Evolutionary conservation across 1,284 basidiomycete species (phyloP), one percentile per base, ranked within the genome.

Genomic region (Peniophora sp.): DNA sequence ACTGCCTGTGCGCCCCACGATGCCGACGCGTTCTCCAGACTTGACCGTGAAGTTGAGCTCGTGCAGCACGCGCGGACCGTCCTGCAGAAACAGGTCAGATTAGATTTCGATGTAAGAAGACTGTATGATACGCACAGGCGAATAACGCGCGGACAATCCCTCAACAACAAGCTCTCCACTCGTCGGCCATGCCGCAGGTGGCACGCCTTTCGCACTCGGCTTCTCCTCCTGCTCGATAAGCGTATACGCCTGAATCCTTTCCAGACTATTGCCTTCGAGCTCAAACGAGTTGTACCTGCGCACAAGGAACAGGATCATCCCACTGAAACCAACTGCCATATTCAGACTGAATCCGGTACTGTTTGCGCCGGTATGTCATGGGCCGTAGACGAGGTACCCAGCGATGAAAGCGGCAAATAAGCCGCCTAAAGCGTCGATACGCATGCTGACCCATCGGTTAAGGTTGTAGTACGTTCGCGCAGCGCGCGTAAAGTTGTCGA

Each of bases 111-210:
- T n/a, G n/a, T n/a, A n/a, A n/a, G n/a, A n/a, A n/a, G n/a, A n/a
- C n/a, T n/a, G n/a, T n/a, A 14, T 14, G 3, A 44, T 3, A n/a
- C 17, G 19, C 61, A 9, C 77, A 23, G 50, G 52, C 2, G 79
- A 77, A 56, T 84, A 85, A 23, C 72, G 69, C 24, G 81, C 81
- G 14, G 72, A 77, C 10, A 84, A 65, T n/a, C 74, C 73, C 55
- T 89, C 78, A 0, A 89, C 82, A 3, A 68, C 64, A 25, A 91
- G 68, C 32, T 79, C 72, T 3, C 89, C 89, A 39, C 80, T 84
- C 0, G 83, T 74, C 0, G 89, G 89, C 88, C 89, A 91, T 54
- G 85, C 80, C 0, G 88, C 88, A 2, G 89, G 85, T 25, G 88
- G 87, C 43, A 73, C 67, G 5, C 79, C 78, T 12, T 63, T 60